Base-by-base conservation (phyloP, 768 basidiomycete genomes). In the Russula virescens region DNA sequence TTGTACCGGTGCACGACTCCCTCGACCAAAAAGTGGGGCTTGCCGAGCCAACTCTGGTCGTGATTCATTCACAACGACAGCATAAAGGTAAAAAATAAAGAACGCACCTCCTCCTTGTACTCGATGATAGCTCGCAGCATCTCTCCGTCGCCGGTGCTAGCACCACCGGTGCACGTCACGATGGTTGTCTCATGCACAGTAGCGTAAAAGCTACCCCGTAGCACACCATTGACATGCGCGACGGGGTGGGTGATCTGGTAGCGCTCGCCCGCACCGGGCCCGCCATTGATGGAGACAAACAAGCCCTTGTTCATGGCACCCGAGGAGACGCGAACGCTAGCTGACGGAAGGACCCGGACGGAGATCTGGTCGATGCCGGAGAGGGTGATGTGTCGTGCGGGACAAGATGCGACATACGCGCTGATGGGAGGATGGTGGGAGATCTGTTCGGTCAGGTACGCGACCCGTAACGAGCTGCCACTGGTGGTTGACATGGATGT, bases 381-480 rank as follows among this genome's bases (percentile, higher is more conserved):
- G 71, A 90, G 79, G 65, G 89, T 86, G 46, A 95, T 71, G 34
- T 83, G 82, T 26, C 85, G 83, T 46, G 83, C 76, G 0, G 94
- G 92, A 73, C 91, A 95, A 5, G 76, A 65, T 8, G 89, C 91
- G 65, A 85, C 86, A 71, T 86, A 96, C 0, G 89, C 86, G 1
- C 93, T 96, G 34, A 98, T 84, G 3, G 97, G 97, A 0, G 97
- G 97, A 70, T 99, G 97, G 75, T 99, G 97, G 2, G 91, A 97
- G 51, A 98, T 86, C 74, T 97, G 95, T 73, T 97, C 95, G 16
- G 94, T 96, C 51, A 95, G 75, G 73, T 83, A 96, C 7, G 84
- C 82, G 48, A 95, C 83, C 38, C 92, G 88, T 18, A 85, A 73
- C 13, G 46, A 25, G 8, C 52, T 46, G n/a, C 42, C 45, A 18